These are phyloP conservation scores for Globisporangium alternatum DNA, from an alignment of 352 stramenopile species.

Conservation along the genomic window DNA sequence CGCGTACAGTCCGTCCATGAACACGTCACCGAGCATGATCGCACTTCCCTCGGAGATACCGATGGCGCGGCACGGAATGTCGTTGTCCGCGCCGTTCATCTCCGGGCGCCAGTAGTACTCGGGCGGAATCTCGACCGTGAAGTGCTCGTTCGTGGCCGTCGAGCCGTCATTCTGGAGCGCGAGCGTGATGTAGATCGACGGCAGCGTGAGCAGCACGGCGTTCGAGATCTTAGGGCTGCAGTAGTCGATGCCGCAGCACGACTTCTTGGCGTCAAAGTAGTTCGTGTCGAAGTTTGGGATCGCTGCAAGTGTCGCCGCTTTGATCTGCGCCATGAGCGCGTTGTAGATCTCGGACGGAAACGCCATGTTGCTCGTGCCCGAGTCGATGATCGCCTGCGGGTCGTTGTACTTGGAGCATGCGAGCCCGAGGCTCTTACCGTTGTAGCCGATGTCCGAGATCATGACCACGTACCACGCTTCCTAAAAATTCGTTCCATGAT, in stretches of 20 bases:
- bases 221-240: constrained; percentile 58
- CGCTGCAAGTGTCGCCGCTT: constrained; percentile 44
- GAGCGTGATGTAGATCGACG: constrained; percentile 77
- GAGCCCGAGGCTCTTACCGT: constrained; percentile 52
- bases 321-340: constrained; percentile 66
- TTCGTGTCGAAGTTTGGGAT: constrained; percentile 61
- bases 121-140: constrained; percentile 77
- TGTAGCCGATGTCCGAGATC: constrained; percentile 70
- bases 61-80: constrained; percentile 60
- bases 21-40: constrained; percentile 78
- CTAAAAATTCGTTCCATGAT: constrained; percentile 22
- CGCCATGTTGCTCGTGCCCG: constrained; percentile 77
- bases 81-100: constrained; percentile 60
- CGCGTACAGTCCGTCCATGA: constrained; percentile 79
- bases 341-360: constrained; percentile 78
- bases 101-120: constrained; percentile 84
- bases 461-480: constrained; percentile 83
- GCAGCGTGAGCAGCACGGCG: constrained; percentile 54
- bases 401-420: constrained; percentile 71
- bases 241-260: constrained; percentile 67
- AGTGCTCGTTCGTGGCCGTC: constrained; percentile 49
- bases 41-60: constrained; percentile 72
- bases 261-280: constrained; percentile 70
- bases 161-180: constrained; percentile 48
- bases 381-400: constrained; percentile 78